Evolutionary conservation across 805 yeast species (phyloP).

Genomic region (Candida peoriensis): DNA sequence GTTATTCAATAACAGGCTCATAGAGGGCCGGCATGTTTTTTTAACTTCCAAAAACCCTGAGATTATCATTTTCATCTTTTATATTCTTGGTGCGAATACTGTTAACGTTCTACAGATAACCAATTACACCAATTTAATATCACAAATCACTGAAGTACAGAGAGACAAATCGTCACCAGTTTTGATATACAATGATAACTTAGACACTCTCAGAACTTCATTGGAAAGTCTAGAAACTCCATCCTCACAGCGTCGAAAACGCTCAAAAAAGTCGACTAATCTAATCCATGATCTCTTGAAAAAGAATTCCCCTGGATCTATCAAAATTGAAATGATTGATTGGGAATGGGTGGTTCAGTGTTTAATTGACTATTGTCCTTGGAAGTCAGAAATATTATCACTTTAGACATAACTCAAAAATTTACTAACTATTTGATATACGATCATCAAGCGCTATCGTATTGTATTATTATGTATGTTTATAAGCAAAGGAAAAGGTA

Average conservation of each 20-base stretch:
- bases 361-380: slow-evolving; percentile 34
- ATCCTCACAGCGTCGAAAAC: not conserved
- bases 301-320: not conserved
- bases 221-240: not conserved
- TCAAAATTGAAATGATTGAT: slow-evolving; percentile 31
- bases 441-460: too few species aligned
- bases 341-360: slow-evolving; percentile 72
- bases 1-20: slow-evolving; percentile 31
- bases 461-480: too few species aligned
- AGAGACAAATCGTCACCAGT: slow-evolving; percentile 15
- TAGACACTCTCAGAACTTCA: not conserved
- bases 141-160: not conserved
- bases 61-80: slow-evolving; percentile 37
- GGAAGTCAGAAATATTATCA: slow-evolving; percentile 15
- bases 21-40: slow-evolving; percentile 17
- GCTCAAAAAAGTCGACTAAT: slow-evolving; percentile 2
- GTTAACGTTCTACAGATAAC: slow-evolving; percentile 2
- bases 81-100: slow-evolving; percentile 39
- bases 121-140: slow-evolving; percentile 4
- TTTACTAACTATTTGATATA: too few species aligned
- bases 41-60: slow-evolving; percentile 20
- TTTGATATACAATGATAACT: slow-evolving; percentile 4
- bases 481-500: too few species aligned
- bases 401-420: not conserved
- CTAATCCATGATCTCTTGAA: not conserved